A percentile compares a stretch with the other conserved stretches of the same genome.
Conservation (phyloP, 2,329 filamentous ascomycete species). For the Penicillium verrucosum region DNA sequence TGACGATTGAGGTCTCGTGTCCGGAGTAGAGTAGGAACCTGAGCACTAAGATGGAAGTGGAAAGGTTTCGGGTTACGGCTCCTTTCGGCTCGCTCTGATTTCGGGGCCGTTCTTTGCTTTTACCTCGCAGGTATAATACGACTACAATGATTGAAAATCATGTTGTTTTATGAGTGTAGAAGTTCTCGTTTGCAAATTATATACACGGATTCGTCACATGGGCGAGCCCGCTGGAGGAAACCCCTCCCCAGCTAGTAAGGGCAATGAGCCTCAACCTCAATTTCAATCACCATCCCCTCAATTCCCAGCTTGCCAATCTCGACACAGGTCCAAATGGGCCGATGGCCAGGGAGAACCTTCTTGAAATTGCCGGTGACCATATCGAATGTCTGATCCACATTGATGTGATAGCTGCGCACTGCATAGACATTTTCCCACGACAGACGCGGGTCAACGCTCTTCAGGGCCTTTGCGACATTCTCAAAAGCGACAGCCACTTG, state of each 20-base stretch:
- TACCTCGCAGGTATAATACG: too few species aligned
- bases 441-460: constrained; percentile 7
- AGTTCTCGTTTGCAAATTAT: background rate
- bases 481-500: constrained; percentile 20
- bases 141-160: background rate
- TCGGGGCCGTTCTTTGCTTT: background rate
- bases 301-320: constrained; percentile 15
- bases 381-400: constrained; percentile 16
- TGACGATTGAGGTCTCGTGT: too few species aligned
- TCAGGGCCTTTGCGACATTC: constrained; percentile 20
- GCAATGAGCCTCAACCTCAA: constrained; percentile 19
- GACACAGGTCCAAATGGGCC: constrained; percentile 23
- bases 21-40: too few species aligned
- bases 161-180: background rate
- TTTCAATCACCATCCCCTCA: constrained; percentile 18
- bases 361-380: constrained; percentile 19
- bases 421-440: constrained; percentile 22
- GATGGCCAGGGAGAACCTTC: constrained; percentile 13
- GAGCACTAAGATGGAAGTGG: too few species aligned
- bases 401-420: constrained; percentile 21
- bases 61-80: too few species aligned
- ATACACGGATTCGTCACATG: background rate
- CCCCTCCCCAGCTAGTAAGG: background rate
- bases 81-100: background rate
- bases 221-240: too few species aligned